Evolutionary conservation across 2,329 filamentous ascomycete genomes (phyloP), one percentile per base, ranked within the genome.

Genomic region (Talaromyces sp.): DNA sequence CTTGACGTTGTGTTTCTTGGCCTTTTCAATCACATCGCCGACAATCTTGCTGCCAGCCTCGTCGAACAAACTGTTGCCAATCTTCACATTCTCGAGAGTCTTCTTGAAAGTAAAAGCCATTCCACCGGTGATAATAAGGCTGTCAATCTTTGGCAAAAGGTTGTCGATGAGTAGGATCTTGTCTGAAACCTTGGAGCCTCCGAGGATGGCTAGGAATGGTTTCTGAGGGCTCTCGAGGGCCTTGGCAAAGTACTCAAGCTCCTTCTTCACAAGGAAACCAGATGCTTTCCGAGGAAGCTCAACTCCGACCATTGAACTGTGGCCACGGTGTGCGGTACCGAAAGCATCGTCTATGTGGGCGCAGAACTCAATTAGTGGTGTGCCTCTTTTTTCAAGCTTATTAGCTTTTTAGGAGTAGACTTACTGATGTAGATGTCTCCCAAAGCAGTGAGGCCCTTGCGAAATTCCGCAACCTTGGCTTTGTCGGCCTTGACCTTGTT

Each of bases 91-190:
- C 80, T 97, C 86, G 60, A 97, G 85, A n/a, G 91, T 93, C 86
- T 99, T 99, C 86, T 97, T 97, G 86, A 99, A 99, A 70, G 94
- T 99, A 83, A 97, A 99, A 65, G 94, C 92, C 94, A 99, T 99
- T 71, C 87, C 94, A 74, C 94, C 94, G 77, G 93, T 96, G 80
- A 99, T 89, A 79, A 99, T 89, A 67, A 99, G 85, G 77, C 88
- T 94, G 85, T 99, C 86, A 78, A 99, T 92, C 86, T 99, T 97
- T 79, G 92, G 90, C 68, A 99, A 88, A 67, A 99, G 84, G 85
- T 99, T 99, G 82, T 99, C 92, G 75, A 99, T 97, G 70, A 99
- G 85, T 83, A 97, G 91, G 77, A 99, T 99, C 88, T 99, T 99
- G 85, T 99, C 94, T 51, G 91, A 95, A 68, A 99, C 92, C 86